Conservation (phyloP, 306 rosid species). For the Corylus avellana region DNA sequence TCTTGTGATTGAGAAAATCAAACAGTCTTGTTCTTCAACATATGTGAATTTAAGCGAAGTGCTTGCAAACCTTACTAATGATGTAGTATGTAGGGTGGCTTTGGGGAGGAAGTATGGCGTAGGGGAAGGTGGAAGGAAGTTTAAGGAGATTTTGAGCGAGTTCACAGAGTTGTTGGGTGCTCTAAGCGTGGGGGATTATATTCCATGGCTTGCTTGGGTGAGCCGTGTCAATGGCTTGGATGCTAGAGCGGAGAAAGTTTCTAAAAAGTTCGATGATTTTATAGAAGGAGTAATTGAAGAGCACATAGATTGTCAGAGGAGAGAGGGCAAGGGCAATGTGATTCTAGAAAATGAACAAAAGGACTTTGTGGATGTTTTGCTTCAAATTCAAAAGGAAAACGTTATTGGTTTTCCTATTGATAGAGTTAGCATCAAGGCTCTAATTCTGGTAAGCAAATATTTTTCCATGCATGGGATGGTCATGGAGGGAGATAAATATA, state of each 20-base stretch:
- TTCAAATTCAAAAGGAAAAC: not conserved
- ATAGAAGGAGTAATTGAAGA: slow-evolving; percentile 49
- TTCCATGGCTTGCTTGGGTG: slow-evolving; percentile 61
- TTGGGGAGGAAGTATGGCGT: slow-evolving; percentile 54
- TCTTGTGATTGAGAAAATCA: slow-evolving; percentile 27
- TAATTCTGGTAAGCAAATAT: slow-evolving; percentile 40
- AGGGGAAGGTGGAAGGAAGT: slow-evolving; percentile 26
- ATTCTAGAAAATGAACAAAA: slow-evolving; percentile 17
- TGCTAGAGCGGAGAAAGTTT: slow-evolving; percentile 36
- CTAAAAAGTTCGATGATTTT: slow-evolving; percentile 42
- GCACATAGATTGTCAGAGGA: slow-evolving; percentile 24
- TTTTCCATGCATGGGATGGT: too few relatives aligned
- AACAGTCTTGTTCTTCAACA: not conserved
- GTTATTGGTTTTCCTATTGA: slow-evolving; percentile 43
- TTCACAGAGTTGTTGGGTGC: slow-evolving; percentile 38
- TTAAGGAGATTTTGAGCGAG: slow-evolving; percentile 30
- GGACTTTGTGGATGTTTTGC: not conserved
- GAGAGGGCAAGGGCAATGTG: not conserved
- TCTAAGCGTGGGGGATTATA: slow-evolving; percentile 42
- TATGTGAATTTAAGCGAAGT: slow-evolving; percentile 42
- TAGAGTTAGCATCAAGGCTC: slow-evolving; percentile 39
- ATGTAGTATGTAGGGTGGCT: slow-evolving; percentile 49
- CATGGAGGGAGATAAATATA: too few relatives aligned
- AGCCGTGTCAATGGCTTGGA: slow-evolving; percentile 36
- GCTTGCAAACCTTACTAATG: slow-evolving; percentile 25